phyloP scores from a whole-genome alignment of 371 early-diverging fungal species.

The Mucor ambiguus region DNA sequence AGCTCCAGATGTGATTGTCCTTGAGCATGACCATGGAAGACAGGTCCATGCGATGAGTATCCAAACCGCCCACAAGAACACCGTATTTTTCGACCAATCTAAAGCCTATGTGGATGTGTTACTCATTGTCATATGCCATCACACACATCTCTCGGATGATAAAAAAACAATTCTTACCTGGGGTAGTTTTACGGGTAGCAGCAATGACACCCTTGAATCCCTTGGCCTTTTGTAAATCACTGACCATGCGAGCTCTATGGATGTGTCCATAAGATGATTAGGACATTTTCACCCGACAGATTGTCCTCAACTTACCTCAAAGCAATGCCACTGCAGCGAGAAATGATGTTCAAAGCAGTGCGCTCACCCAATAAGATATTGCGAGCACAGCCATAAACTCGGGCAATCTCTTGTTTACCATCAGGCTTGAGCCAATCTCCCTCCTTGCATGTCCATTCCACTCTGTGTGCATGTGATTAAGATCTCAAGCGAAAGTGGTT shows the following conservation, averaged over 20 bases:
- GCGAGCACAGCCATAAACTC: slow-evolving; percentile 84
- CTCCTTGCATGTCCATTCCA: slow-evolving; percentile 84
- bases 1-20: slow-evolving; percentile 97
- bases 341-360: slow-evolving; percentile 92
- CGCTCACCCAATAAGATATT: slow-evolving; percentile 93
- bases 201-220: slow-evolving; percentile 90
- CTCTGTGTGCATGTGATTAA: slow-evolving; percentile 52
- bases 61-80: slow-evolving; percentile 95
- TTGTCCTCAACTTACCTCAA: slow-evolving; percentile 55
- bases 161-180: slow-evolving; percentile 58
- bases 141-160: not conserved
- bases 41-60: slow-evolving; percentile 96
- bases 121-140: slow-evolving; percentile 3
- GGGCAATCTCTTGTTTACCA: slow-evolving; percentile 75
- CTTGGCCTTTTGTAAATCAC: slow-evolving; percentile 66
- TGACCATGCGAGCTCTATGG: slow-evolving; percentile 62
- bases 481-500: not conserved
- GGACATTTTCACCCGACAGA: not conserved
- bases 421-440: slow-evolving; percentile 75
- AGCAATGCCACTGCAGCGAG: slow-evolving; percentile 94
- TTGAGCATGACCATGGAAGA: slow-evolving; percentile 99
- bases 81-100: slow-evolving; percentile 97
- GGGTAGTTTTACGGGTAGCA: slow-evolving; percentile 98
- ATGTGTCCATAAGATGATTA: not conserved
- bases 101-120: slow-evolving; percentile 65